Conservation (phyloP, 179 eudicot species). For the Sideroxylon spinosum region DNA sequence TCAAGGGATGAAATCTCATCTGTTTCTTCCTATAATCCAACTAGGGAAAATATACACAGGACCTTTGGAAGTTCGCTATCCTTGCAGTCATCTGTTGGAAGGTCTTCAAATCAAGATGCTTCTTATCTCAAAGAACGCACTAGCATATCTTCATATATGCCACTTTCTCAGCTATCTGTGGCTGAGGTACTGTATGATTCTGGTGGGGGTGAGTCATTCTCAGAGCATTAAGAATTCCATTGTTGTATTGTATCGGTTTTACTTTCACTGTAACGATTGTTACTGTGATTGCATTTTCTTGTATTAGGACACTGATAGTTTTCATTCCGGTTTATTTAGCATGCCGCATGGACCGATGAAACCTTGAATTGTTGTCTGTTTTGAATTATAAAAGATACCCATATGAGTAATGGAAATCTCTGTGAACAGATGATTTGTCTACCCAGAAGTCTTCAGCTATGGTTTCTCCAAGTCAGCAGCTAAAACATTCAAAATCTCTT, state of each 20-base stretch:
- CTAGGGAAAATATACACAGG: constrained; percentile 56
- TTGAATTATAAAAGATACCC: not conserved
- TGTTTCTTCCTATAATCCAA: constrained; percentile 81
- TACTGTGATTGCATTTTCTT: not conserved
- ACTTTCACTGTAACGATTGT: not conserved
- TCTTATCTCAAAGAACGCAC: constrained; percentile 56
- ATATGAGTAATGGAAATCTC: constrained; percentile 10
- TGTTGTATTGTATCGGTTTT: not conserved
- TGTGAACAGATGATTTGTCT: constrained; percentile 45
- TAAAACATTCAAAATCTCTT: constrained; percentile 40
- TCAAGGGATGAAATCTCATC: constrained; percentile 84
- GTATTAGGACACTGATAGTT: not conserved
- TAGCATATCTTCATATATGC: constrained; percentile 38
- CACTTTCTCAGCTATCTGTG: constrained; percentile 47
- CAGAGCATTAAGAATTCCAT: not conserved
- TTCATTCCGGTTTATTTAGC: not conserved
- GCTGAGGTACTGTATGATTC: constrained; percentile 78
- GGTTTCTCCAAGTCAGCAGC: constrained; percentile 43
- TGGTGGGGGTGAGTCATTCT: constrained; percentile 50
- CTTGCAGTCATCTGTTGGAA: constrained; percentile 64
- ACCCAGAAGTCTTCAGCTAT: constrained; percentile 42
- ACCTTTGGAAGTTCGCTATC: constrained; percentile 83
- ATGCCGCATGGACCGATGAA: not conserved
- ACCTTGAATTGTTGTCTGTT: not conserved
- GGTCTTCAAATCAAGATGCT: constrained; percentile 59